Evolutionary conservation across 768 basidiomycete genomes (phyloP), one percentile per base, ranked within the genome.

Genomic region (Boletus pseudopeckii): DNA sequence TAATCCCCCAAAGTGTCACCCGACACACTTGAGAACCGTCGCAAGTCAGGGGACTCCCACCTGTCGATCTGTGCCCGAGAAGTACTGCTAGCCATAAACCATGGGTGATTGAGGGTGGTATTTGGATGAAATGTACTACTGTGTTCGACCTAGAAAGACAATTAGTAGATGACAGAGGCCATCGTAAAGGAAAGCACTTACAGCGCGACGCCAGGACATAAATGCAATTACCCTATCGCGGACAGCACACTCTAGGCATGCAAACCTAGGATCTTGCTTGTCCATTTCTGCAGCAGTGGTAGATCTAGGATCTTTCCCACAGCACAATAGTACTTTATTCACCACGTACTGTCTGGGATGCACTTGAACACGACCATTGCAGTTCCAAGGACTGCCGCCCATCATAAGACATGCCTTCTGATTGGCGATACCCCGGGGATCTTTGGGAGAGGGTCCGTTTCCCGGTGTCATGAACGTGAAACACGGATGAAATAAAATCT

Each of bases 401-500:
- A 69, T 69, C 42, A 45, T 36, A 42, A 57, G 54, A 34, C 46
- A 48, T 32, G 67, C 66, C 36, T 58, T 64, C 30, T 66, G 61
- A 24, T 52, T 37, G 33, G 66, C 64, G 6, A 68, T 56, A 8
- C 42, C 28, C 47, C 43, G 13, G 14, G 67, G 66, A 41, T 69
- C 59, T 45, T 48, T 67, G n/a, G 49, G 20, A 40, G 55, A 48
- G 15, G 52, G 43, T 26, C 53, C 53, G 2, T 42, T 57, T 18
- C 43, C 48, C 7, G 26, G 45, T 47, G 46, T 39, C n/a, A 56
- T 13, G 24, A 39, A 36, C 7, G 57, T 60, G 38, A 69, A 69
- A 57, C 66, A 68, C 4, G 65, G 65, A 50, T 68, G 66, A 37
- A 55, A 68, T 45, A 67, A 52, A 44, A 67, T 59, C 22, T 68